Percentiles rank a stretch among this genome's conserved stretches.
Conservation (phyloP, 2,329 filamentous ascomycete species). For the Colletotrichum aenigma region DNA sequence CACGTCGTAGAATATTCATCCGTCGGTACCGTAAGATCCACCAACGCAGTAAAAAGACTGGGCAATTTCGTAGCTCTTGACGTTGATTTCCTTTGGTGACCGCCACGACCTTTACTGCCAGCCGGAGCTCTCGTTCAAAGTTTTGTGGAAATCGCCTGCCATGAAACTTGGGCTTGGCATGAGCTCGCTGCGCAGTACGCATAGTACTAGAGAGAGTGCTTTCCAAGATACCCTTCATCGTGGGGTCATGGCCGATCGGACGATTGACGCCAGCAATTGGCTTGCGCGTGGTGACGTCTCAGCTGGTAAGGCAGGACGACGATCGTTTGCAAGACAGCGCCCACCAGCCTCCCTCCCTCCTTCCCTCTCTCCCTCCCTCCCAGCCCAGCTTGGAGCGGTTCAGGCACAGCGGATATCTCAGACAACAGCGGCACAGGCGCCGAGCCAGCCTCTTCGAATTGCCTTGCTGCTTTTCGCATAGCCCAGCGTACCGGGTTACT, state of each 20-base stretch:
- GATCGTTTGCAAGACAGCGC: conserved; percentile 1
- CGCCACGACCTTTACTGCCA: background rate
- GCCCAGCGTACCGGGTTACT: background rate
- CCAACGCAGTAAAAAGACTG: background rate
- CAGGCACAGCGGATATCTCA: background rate
- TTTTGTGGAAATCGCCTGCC: background rate
- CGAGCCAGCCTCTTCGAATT: background rate
- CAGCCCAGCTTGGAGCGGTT: background rate
- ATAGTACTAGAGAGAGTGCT: background rate
- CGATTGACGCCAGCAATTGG: background rate
- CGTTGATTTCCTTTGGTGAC: background rate
- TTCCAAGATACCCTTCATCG: background rate
- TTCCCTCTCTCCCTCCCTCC: background rate
- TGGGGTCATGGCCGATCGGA: background rate
- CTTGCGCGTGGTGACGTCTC: conserved; percentile 9
- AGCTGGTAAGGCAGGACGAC: background rate
- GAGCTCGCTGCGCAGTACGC: background rate
- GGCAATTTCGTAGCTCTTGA: background rate
- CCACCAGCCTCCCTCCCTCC: background rate
- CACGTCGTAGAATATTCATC: conserved; percentile 3
- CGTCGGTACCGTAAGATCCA: background rate
- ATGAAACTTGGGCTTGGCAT: background rate
- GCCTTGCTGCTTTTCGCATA: background rate
- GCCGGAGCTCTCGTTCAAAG: background rate
- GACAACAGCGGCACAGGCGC: background rate